Evolutionary conservation across 1,284 basidiomycete species (phyloP).

Genomic region (Nidula niveotomentosa): DNA sequence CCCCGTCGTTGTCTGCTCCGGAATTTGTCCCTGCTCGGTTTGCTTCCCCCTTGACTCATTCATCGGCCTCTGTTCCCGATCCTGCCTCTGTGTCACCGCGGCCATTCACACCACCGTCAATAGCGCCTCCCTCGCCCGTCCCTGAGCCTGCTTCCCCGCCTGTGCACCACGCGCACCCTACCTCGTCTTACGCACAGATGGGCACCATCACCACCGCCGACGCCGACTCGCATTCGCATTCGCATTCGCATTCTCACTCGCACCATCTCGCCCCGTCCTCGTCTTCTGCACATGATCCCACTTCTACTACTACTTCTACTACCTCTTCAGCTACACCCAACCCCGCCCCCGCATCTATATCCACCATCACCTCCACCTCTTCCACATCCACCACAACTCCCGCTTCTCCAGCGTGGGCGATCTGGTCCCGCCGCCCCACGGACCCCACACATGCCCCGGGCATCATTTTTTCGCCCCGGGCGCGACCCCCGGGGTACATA

Average conservation of each 20-base stretch:
- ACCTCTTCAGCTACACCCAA: constrained; percentile 8
- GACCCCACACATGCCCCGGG: constrained; percentile 61
- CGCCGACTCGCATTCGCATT: not conserved
- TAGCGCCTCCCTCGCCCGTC: not conserved
- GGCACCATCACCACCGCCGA: constrained; percentile 23
- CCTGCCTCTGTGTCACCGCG: not conserved
- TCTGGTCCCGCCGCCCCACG: constrained; percentile 67
- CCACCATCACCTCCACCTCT: not conserved
- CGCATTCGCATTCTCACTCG: not conserved
- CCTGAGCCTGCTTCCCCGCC: constrained; percentile 8
- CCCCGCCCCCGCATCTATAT: not conserved
- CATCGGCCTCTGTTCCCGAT: not conserved
- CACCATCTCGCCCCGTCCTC: not conserved
- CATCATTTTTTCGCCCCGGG: constrained; percentile 63
- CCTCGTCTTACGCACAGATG: constrained; percentile 17
- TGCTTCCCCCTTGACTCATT: too few species aligned
- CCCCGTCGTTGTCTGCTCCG: too few species aligned
- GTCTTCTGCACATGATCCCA: not conserved
- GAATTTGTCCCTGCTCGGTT: too few species aligned
- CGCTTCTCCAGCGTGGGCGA: constrained; percentile 38
- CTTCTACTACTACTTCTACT: constrained; percentile 8
- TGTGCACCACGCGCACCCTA: constrained; percentile 5
- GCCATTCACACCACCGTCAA: not conserved
- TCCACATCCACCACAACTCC: not conserved
- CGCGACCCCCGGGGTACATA: constrained; percentile 57